These are phyloP conservation scores for Blastobotrys proliferans DNA, from an alignment of 1,139 yeast genomes.

Conservation along the genomic window DNA sequence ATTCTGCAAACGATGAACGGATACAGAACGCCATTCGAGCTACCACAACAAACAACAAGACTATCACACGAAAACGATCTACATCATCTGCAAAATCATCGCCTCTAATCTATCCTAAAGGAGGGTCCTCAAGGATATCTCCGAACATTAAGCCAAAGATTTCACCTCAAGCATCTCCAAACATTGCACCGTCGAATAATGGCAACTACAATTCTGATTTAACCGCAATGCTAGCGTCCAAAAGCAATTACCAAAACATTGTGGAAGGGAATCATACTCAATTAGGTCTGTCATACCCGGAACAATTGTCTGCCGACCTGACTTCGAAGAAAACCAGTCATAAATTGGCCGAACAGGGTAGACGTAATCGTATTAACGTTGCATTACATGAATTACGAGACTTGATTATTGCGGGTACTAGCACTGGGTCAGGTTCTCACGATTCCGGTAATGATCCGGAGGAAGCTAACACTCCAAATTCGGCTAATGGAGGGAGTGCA, in stretches of 20 bases:
- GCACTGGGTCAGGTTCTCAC: too few relatives aligned
- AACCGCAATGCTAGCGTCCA: conserved; percentile 36
- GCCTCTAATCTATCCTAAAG: conserved; percentile 13
- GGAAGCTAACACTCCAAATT: too few relatives aligned
- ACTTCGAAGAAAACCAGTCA: conserved; percentile 60
- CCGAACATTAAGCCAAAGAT: conserved; percentile 25
- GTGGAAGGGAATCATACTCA: conserved; percentile 43
- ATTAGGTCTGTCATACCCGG: conserved; percentile 40
- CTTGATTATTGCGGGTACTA: conserved; percentile 56
- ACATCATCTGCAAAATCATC: conserved; percentile 4
- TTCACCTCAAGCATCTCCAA: conserved; percentile 15
- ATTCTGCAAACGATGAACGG: conserved; percentile 23
- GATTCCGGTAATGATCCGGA: too few relatives aligned
- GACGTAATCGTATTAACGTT: conserved; percentile 84
- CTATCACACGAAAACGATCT: neutral
- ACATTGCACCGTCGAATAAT: conserved; percentile 14
- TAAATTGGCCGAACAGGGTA: conserved; percentile 92
- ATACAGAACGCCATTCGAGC: conserved; percentile 27
- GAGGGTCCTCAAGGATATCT: conserved; percentile 16
- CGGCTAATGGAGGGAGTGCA: too few relatives aligned
- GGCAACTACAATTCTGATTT: conserved; percentile 22
- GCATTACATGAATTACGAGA: conserved; percentile 74
- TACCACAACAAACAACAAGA: conserved; percentile 19
- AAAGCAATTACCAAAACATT: conserved; percentile 42
- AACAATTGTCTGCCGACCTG: conserved; percentile 37